Conservation (phyloP, 2,329 filamentous ascomycete genomes). For the Penicillium concentricum region DNA sequence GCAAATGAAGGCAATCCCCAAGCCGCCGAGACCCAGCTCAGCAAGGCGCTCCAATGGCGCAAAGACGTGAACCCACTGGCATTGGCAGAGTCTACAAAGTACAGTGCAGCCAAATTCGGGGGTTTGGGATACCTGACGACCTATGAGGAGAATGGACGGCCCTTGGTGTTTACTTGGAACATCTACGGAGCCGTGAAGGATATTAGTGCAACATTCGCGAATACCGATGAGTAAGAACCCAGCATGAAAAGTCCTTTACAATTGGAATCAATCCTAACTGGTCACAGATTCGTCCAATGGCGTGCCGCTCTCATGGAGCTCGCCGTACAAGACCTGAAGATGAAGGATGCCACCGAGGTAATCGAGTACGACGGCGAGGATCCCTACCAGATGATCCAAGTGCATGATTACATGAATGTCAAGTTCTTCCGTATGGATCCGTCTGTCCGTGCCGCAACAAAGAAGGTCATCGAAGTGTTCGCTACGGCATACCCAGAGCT, state of each 20-base stretch:
- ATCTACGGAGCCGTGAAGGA: slow-evolving; percentile 87
- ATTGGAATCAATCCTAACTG: slow-evolving; percentile 1
- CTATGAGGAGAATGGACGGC: slow-evolving; percentile 57
- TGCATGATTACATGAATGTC: slow-evolving; percentile 89
- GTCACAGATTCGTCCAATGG: slow-evolving; percentile 77
- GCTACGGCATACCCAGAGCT: slow-evolving; percentile 85
- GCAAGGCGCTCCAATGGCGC: slow-evolving; percentile 78
- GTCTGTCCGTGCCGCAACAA: slow-evolving; percentile 70
- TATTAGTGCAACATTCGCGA: slow-evolving; percentile 75
- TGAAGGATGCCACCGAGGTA: slow-evolving; percentile 69
- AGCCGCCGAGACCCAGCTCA: slow-evolving; percentile 75
- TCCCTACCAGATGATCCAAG: slow-evolving; percentile 85
- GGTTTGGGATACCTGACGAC: slow-evolving; percentile 77
- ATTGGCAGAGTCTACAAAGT: slow-evolving; percentile 61
- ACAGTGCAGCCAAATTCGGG: slow-evolving; percentile 68
- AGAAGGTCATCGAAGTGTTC: slow-evolving; percentile 79
- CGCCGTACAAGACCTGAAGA: slow-evolving; percentile 70
- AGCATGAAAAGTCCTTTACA: not conserved
- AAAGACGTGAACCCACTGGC: slow-evolving; percentile 70
- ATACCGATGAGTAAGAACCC: slow-evolving; percentile 68
- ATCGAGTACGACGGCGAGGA: slow-evolving; percentile 63
- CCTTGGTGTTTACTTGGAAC: slow-evolving; percentile 79
- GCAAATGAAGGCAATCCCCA: slow-evolving; percentile 76
- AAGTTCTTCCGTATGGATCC: slow-evolving; percentile 82
- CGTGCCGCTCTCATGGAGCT: slow-evolving; percentile 88